Percentiles rank a stretch among this genome's conserved stretches.
phyloP scores from a whole-genome alignment of 345 rosid species.

The Aethionema arabicum region DNA sequence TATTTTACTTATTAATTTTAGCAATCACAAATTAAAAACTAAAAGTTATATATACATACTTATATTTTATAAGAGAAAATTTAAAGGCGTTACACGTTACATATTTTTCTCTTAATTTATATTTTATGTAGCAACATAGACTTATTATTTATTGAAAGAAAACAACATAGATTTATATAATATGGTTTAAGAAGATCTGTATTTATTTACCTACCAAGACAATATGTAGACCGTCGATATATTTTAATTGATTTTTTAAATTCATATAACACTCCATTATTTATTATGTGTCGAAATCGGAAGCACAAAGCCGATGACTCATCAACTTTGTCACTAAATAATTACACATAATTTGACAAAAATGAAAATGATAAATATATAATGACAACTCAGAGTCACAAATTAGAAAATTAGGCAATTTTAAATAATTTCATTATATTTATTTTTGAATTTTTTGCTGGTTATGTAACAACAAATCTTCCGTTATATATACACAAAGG shows the following conservation, averaged over 20 bases:
- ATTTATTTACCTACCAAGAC: constrained; percentile 36
- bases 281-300: constrained; percentile 31
- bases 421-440: constrained; percentile 7
- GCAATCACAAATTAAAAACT: too few species aligned
- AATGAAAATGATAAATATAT: constrained; percentile 14
- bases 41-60: too few species aligned
- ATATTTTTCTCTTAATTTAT: too few species aligned
- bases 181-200: constrained; percentile 36
- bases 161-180: constrained; percentile 25
- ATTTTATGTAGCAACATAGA: too few species aligned
- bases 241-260: background rate
- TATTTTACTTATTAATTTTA: too few species aligned
- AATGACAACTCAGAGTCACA: constrained; percentile 33
- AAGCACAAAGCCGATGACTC: constrained; percentile 35
- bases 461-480: constrained; percentile 6
- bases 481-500: too few species aligned
- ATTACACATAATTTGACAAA: constrained; percentile 32
- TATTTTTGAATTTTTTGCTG: constrained; percentile 30
- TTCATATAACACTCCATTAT: constrained; percentile 3
- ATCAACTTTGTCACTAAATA: constrained; percentile 27
- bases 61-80: too few species aligned
- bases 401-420: constrained; percentile 3
- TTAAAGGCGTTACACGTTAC: too few species aligned
- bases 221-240: constrained; percentile 27
- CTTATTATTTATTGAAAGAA: background rate